Conservation (phyloP, 306 rosid genomes). For the Amphicarpaea edgeworthii region DNA sequence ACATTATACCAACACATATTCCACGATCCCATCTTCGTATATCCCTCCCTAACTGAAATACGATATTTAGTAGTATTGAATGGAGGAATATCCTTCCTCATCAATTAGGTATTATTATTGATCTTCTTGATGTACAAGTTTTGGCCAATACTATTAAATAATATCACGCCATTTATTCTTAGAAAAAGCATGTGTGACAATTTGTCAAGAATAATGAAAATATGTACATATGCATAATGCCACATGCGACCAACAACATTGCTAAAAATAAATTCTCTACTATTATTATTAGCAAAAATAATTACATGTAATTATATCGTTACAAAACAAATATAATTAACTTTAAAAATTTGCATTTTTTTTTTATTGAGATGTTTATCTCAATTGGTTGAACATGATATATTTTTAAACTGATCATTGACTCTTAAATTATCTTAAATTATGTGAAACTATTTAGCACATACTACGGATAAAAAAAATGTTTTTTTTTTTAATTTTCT, state of each 20-base stretch:
- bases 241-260: too few relatives aligned
- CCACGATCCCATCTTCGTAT: neutral
- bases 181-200: neutral
- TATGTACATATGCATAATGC: neutral
- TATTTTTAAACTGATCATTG: too few relatives aligned
- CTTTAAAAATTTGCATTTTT: slow-evolving; percentile 7
- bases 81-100: neutral
- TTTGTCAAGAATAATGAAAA: neutral
- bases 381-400: too few relatives aligned
- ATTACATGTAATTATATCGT: too few relatives aligned
- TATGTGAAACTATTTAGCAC: too few relatives aligned
- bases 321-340: neutral
- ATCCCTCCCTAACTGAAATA: neutral
- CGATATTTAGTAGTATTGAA: neutral
- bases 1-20: neutral
- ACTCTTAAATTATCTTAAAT: too few relatives aligned
- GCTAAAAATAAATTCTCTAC: too few relatives aligned
- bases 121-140: neutral
- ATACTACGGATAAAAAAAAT: too few relatives aligned
- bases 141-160: neutral
- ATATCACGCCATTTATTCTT: neutral
- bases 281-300: too few relatives aligned
- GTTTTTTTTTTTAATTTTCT: too few relatives aligned
- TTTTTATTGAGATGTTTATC: too few relatives aligned
- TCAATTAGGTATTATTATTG: neutral